Conservation (phyloP, 2,329 filamentous ascomycete genomes). For the Cytospora schulzeri region DNA sequence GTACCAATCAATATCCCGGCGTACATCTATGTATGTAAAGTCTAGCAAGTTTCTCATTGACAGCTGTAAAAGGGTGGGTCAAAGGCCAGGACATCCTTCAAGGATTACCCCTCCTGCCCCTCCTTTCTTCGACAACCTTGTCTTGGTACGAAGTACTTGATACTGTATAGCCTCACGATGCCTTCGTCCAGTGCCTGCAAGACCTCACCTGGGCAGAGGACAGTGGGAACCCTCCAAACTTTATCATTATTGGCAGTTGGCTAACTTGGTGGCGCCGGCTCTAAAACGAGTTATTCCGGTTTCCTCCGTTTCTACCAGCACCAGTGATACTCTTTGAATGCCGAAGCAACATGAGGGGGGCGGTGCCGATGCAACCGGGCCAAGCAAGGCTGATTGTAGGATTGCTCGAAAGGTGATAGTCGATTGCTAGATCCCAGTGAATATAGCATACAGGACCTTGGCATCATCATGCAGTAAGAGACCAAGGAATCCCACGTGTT, state of each 20-base stretch:
- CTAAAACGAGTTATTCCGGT: background rate
- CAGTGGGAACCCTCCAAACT: background rate
- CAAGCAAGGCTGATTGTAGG: too few relatives aligned
- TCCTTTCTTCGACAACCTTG: background rate
- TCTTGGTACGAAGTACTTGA: background rate
- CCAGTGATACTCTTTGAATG: background rate
- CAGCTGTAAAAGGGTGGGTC: conserved; percentile 13
- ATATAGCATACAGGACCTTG: conserved; percentile 1
- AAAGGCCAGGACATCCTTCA: background rate
- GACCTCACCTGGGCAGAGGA: too few relatives aligned
- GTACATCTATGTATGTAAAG: background rate
- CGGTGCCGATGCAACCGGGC: too few relatives aligned
- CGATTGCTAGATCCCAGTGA: background rate
- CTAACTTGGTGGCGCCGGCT: background rate
- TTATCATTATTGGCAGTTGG: background rate
- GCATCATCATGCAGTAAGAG: conserved; percentile 11
- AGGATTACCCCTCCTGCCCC: background rate
- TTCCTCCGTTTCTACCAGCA: background rate
- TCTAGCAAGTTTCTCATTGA: background rate
- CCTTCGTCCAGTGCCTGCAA: background rate
- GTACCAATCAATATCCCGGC: background rate
- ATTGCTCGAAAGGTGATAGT: background rate
- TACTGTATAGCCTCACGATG: background rate
- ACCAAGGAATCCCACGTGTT: conserved; percentile 14
- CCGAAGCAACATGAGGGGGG: background rate